These are phyloP conservation scores for Neurospora terricola DNA, from an alignment of 495 filamentous ascomycete genomes.

Conservation along the genomic window DNA sequence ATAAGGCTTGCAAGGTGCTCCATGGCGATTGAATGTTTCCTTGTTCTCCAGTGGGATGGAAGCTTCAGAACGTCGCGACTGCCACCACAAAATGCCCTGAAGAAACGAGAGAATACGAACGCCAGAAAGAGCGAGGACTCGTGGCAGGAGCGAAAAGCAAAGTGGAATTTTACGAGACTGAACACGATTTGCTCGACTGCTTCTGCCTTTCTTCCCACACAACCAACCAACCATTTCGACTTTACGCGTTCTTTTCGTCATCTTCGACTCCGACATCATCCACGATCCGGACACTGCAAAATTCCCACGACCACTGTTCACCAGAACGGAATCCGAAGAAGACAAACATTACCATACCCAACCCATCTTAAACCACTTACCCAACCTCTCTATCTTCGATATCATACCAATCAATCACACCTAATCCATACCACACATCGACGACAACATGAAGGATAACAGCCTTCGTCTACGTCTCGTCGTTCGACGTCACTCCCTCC, in stretches of 20 bases:
- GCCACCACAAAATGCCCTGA: background rate
- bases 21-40: background rate
- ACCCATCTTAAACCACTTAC: background rate
- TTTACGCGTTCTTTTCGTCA: background rate
- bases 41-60: background rate
- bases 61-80: background rate
- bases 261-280: background rate
- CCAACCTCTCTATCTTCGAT: background rate
- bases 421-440: background rate
- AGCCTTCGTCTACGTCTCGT: conserved; percentile 72
- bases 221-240: background rate
- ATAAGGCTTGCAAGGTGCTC: background rate
- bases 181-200: background rate
- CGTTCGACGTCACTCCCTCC: conserved; percentile 72
- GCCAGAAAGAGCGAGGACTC: background rate
- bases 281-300: background rate
- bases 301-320: background rate
- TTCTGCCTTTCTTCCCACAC: background rate
- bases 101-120: background rate
- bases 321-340: background rate
- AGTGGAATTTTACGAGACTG: background rate
- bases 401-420: background rate
- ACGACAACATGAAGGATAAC: conserved; percentile 14
- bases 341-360: background rate
- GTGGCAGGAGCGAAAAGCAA: background rate